Evolutionary conservation across 345 rosid species (phyloP).

Genomic region (Eucalyptus melliodora): DNA sequence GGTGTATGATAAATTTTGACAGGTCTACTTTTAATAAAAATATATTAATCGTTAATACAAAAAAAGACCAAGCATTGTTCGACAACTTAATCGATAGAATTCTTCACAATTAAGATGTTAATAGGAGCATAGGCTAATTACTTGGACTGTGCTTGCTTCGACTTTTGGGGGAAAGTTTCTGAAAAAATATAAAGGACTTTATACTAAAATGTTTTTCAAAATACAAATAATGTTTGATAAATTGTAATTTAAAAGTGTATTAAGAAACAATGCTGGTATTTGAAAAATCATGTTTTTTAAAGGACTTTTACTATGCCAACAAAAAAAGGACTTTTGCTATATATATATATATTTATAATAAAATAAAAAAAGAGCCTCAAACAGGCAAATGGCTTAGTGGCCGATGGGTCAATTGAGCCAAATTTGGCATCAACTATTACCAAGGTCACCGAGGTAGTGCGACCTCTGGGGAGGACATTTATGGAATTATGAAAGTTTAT

Average conservation of each 20-base stretch:
- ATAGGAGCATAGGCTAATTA: not conserved
- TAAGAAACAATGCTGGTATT: not conserved
- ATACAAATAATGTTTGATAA: not conserved
- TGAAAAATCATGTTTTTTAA: not conserved
- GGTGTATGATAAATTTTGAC: too few relatives aligned
- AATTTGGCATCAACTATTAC: fast-evolving
- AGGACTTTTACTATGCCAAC: not conserved
- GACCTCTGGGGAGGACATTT: not conserved
- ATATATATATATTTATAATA: too few relatives aligned
- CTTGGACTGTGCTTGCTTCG: fast-evolving
- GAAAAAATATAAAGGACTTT: not conserved
- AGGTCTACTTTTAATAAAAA: not conserved
- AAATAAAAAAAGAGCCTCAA: too few relatives aligned
- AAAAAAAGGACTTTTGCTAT: too few relatives aligned
- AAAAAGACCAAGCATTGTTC: not conserved
- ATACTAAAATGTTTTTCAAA: not conserved
- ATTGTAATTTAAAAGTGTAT: not conserved
- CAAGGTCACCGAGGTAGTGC: fast-evolving
- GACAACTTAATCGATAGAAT: not conserved
- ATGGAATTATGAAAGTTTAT: not conserved
- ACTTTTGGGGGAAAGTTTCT: not conserved
- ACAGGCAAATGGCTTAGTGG: not conserved
- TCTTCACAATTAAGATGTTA: not conserved
- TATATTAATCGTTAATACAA: not conserved
- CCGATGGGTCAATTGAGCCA: not conserved